phyloP scores from a whole-genome alignment of 208 protist species.

The Leishmania arabica region DNA sequence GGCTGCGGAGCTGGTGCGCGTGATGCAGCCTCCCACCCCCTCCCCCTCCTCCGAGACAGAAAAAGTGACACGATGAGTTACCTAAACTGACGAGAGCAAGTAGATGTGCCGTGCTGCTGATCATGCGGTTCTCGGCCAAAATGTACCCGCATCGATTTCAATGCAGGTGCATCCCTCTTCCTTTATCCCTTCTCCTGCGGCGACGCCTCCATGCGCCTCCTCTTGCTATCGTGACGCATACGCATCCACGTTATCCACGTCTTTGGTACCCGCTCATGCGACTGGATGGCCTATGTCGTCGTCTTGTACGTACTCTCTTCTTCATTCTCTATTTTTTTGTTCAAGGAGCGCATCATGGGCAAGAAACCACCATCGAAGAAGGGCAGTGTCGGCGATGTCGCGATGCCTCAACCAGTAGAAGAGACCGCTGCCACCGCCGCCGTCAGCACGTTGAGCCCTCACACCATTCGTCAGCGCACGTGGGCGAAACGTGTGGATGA shows the following conservation, averaged over 20 bases:
- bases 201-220: background rate
- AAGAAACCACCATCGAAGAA: constrained; percentile 18
- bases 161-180: background rate
- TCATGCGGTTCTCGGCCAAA: background rate
- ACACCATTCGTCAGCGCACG: constrained; percentile 6
- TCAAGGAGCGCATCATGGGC: constrained; percentile 4
- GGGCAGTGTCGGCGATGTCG: background rate
- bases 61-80: background rate
- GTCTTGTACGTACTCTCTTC: background rate
- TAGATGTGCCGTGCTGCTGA: background rate
- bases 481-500: constrained; percentile 28
- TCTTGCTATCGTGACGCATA: background rate
- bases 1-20: background rate
- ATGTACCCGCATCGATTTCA: background rate
- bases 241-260: background rate
- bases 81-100: background rate
- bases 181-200: background rate
- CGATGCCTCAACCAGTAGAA: background rate
- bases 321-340: background rate
- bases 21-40: background rate
- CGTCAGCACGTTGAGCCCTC: constrained; percentile 10
- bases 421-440: background rate
- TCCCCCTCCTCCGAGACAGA: too few relatives aligned
- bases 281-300: background rate
- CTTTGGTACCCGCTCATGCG: background rate